Percentiles rank a stretch among this genome's conserved stretches.
Conservation (phyloP, 441 rosid species). For the Euphorbia schlechtendalii region DNA sequence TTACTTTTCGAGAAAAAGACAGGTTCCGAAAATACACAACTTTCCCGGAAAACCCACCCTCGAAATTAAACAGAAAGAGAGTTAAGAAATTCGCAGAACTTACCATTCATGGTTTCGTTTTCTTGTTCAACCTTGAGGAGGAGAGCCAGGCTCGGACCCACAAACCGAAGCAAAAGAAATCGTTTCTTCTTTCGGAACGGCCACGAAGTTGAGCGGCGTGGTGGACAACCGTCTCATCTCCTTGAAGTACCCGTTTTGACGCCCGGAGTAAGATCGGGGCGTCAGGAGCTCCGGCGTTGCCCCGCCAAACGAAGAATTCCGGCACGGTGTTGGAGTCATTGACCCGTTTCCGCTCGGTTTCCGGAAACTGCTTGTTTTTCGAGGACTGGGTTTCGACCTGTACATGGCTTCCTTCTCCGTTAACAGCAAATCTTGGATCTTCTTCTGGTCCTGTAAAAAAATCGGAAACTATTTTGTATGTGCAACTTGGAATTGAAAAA, state of each 20-base stretch:
- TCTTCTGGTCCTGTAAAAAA: constrained; percentile 77
- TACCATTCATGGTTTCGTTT: constrained; percentile 25
- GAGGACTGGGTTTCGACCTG: constrained; percentile 90
- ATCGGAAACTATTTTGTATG: no score
- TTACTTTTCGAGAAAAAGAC: no score
- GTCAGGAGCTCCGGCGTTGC: constrained; percentile 61
- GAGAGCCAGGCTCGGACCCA: constrained; percentile 86
- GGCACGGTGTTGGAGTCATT: constrained; percentile 79
- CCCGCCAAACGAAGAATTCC: constrained; percentile 60
- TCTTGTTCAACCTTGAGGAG: constrained; percentile 43
- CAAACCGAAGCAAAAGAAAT: constrained; percentile 81
- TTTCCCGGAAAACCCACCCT: no score
- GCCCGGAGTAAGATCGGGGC: constrained; percentile 76
- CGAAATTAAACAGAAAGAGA: no score
- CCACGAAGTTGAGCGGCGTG: constrained; percentile 77
- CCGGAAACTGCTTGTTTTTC: constrained; percentile 77
- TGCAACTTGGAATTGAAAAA: no score
- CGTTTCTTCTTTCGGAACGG: constrained; percentile 79
- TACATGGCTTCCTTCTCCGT: constrained; percentile 85
- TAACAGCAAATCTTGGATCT: constrained; percentile 81
- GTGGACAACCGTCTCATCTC: constrained; percentile 80
- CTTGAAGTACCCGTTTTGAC: constrained; percentile 82
- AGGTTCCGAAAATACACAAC: no score
- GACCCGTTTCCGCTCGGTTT: constrained; percentile 82
- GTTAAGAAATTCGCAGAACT: constrained; percentile 3